Evolutionary conservation across 2,329 filamentous ascomycete species (phyloP).

Genomic region (Pyrenophora tritici-repentis): DNA sequence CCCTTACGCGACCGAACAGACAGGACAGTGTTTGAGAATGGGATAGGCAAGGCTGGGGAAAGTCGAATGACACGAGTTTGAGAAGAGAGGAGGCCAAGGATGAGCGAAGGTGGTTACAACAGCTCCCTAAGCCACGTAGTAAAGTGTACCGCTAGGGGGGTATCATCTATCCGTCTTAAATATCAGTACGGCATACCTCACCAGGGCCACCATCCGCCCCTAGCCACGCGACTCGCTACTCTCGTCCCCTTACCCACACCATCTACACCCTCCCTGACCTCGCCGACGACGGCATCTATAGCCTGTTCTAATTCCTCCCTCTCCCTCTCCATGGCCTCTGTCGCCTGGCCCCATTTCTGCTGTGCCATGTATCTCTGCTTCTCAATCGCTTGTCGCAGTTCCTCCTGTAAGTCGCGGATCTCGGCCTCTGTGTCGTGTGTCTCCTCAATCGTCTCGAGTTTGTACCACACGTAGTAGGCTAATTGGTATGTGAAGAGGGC

Average conservation of each 20-base stretch:
- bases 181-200: slow-evolving; percentile 12
- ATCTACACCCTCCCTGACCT: slow-evolving; percentile 21
- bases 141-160: neutral
- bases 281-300: slow-evolving; percentile 17
- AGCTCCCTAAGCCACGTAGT: neutral
- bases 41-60: neutral
- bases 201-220: slow-evolving; percentile 35
- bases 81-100: neutral
- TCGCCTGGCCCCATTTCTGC: slow-evolving; percentile 10
- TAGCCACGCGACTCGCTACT: slow-evolving; percentile 19
- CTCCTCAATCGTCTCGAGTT: slow-evolving; percentile 73
- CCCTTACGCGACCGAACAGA: too few relatives aligned
- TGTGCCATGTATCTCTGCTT: slow-evolving; percentile 17
- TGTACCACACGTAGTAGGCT: slow-evolving; percentile 75
- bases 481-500: slow-evolving; percentile 80
- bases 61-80: too few relatives aligned
- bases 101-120: neutral
- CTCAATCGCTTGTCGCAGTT: slow-evolving; percentile 30
- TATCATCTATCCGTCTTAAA: slow-evolving; percentile 4
- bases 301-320: slow-evolving; percentile 15
- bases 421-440: slow-evolving; percentile 56
- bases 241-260: slow-evolving; percentile 20
- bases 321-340: slow-evolving; percentile 15
- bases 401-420: slow-evolving; percentile 27
- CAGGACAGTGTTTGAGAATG: too few relatives aligned